phyloP scores from a whole-genome alignment of 2,329 filamentous ascomycete genomes.

The Colletotrichum sidae region DNA sequence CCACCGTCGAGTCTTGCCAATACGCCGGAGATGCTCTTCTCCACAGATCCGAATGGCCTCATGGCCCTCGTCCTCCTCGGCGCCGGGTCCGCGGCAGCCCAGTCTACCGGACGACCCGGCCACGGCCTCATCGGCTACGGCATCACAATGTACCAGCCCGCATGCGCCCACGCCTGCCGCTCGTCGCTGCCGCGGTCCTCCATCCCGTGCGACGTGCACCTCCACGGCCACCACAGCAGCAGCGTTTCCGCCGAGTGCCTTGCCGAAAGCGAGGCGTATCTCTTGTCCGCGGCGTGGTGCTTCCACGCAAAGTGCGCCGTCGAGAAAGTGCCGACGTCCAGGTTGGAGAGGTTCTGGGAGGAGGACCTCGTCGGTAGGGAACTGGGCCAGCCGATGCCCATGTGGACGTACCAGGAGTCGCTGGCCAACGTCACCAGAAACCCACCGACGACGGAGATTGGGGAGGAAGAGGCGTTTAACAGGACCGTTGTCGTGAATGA shows the following conservation, averaged over 20 bases:
- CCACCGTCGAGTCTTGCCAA: too few relatives aligned
- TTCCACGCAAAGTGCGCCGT: slow-evolving; percentile 41
- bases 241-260: slow-evolving; percentile 24
- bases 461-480: slow-evolving; percentile 62
- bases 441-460: slow-evolving; percentile 1
- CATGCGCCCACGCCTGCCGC: slow-evolving; percentile 51
- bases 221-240: neutral
- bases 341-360: slow-evolving; percentile 40
- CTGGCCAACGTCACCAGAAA: slow-evolving; percentile 19
- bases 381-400: slow-evolving; percentile 31
- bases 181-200: slow-evolving; percentile 42
- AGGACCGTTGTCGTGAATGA: slow-evolving; percentile 14
- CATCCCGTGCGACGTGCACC: slow-evolving; percentile 10
- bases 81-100: neutral
- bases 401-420: slow-evolving; percentile 31
- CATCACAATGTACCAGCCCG: slow-evolving; percentile 46
- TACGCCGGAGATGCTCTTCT: neutral
- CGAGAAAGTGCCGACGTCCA: slow-evolving; percentile 24
- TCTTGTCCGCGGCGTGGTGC: slow-evolving; percentile 42
- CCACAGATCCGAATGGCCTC: neutral
- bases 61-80: neutral
- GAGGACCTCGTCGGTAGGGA: slow-evolving; percentile 34
- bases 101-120: slow-evolving; percentile 1
- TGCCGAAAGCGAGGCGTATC: slow-evolving; percentile 43
- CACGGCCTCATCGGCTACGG: slow-evolving; percentile 7